A percentile compares a stretch with the other conserved stretches of the same genome.
Evolutionary conservation across 2,329 filamentous ascomycete species (phyloP).

Genomic region (Erysiphe pulchra): DNA sequence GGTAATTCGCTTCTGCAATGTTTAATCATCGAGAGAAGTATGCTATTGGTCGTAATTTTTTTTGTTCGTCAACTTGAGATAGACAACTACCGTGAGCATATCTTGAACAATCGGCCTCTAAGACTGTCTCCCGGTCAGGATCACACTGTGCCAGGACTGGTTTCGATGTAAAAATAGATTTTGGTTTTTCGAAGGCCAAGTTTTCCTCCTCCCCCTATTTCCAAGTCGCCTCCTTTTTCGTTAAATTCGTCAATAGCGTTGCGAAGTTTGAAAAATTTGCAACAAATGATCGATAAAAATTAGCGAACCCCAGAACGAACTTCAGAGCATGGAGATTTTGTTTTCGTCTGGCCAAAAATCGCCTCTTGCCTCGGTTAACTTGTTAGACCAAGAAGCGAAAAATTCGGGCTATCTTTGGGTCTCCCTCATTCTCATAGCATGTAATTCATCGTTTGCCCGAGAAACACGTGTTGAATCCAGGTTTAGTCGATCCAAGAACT

Average conservation of each 20-base stretch:
- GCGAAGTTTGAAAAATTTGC: background rate
- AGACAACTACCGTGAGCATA: background rate
- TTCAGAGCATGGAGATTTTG: background rate
- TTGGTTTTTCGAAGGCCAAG: background rate
- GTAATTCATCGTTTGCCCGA: background rate
- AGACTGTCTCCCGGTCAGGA: background rate
- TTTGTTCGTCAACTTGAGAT: background rate
- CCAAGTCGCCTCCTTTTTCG: background rate
- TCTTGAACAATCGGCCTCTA: background rate
- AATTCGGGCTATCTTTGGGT: background rate
- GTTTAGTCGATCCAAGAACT: background rate
- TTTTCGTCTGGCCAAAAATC: slow-evolving; percentile 1
- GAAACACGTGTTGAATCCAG: background rate
- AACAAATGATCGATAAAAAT: background rate
- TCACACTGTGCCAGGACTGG: background rate
- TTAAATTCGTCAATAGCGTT: background rate
- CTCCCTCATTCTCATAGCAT: background rate
- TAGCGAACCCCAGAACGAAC: background rate
- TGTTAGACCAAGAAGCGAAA: background rate
- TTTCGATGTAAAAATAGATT: background rate
- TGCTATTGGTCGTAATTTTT: background rate
- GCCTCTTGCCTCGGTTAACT: background rate
- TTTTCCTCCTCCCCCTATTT: background rate
- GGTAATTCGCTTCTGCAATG: background rate
- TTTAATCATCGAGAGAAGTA: background rate